phyloP scores from a whole-genome alignment of 2,329 filamentous ascomycete species.

The Colletotrichum plurivorum region DNA sequence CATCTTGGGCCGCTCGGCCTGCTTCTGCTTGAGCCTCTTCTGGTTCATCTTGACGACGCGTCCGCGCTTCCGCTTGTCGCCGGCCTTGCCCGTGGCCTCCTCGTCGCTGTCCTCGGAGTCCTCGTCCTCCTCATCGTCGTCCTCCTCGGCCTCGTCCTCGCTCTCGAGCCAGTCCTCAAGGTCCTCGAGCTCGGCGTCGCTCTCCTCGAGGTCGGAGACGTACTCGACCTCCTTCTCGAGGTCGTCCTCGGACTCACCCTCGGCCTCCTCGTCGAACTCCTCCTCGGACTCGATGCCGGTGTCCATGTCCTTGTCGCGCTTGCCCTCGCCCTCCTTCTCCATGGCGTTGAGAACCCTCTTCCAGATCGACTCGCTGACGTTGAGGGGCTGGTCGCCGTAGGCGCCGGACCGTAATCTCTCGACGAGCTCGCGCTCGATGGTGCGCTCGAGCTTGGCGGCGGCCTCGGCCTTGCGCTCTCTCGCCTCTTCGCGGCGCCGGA shows the following conservation, averaged over 20 bases:
- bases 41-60: constrained; percentile 63
- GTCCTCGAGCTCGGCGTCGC: constrained; percentile 78
- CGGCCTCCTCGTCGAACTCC: constrained; percentile 76
- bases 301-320: constrained; percentile 89
- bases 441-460: constrained; percentile 93
- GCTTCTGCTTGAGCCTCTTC: constrained; percentile 53
- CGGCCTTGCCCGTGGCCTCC: constrained; percentile 68
- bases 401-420: constrained; percentile 92
- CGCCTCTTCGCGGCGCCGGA: constrained; percentile 81
- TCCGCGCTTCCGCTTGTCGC: constrained; percentile 69
- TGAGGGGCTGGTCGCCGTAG: constrained; percentile 94
- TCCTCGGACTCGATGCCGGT: constrained; percentile 87
- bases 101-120: constrained; percentile 71
- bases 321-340: constrained; percentile 87
- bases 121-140: constrained; percentile 69
- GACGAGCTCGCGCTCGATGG: constrained; percentile 95
- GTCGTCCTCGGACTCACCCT: constrained; percentile 75
- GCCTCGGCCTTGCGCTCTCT: constrained; percentile 83
- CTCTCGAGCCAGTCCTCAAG: constrained; percentile 95
- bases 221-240: constrained; percentile 89
- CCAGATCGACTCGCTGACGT: constrained; percentile 96
- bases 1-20: constrained; percentile 63
- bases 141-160: constrained; percentile 71
- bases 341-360: constrained; percentile 94
- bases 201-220: constrained; percentile 90